Base-by-base conservation (phyloP, 345 rosid genomes). In the Sisymbrium irio region DNA sequence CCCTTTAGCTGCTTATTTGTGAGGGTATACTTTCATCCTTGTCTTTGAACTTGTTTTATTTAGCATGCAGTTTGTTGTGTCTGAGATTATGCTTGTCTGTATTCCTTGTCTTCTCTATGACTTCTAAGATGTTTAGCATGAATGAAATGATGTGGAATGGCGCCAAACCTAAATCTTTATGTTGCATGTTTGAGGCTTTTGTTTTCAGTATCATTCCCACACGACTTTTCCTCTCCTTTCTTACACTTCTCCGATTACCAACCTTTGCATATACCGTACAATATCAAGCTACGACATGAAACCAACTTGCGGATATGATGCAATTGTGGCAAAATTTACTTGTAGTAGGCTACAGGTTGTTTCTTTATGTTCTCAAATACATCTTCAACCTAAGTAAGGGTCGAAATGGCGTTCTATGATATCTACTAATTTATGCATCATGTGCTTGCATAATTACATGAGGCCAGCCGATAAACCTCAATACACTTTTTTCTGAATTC, bases 61-160 rank as follows among this genome's bases (percentile, higher is more conserved):
- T 32, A 35, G 39, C 36, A 51, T 64, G 62, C 65, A 65, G 60
- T 74, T 56, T 65, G 42, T 32, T 73, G 56, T 74, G 36, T 41
- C 15, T 30, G 25, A 22, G 25, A 22, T 30, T 30, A 4, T 5
- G 33, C 33, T 1, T 30, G 33, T 4, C 33, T 30, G 32, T 65
- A n/a, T 27, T 54, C 45, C 35, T 2, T 30, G 13, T 68, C 1
- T 27, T 56, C 25, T 45, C 14, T 58, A 12, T 14, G 67, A 74
- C 59, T 59, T 49, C 67, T 49, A 42, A 49, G 27, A 45, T 58
- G 78, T 66, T 58, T 27, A 27, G 60, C 12, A 65, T 54, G 40
- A 66, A 74, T 74, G 54, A 47, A 27, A 66, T 40, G 67, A 67
- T 59, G 49, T 39, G 27, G 78, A 66, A 18, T 74, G 71, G 72